phyloP scores from a whole-genome alignment of 1,139 yeast species.

The Magnusiomyces paraingens region DNA sequence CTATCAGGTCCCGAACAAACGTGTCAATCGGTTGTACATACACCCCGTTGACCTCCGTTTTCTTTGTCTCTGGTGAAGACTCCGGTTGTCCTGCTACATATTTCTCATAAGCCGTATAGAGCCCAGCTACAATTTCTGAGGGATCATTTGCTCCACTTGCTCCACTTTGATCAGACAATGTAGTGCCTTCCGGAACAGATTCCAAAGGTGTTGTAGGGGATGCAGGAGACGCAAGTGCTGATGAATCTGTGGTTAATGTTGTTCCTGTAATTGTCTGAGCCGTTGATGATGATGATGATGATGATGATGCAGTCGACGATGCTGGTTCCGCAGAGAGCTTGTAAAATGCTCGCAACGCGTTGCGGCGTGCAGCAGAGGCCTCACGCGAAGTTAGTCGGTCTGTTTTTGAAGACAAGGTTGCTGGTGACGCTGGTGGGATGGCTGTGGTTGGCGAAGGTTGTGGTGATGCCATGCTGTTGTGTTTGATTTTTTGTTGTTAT shows the following conservation, averaged over 20 bases:
- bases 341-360: conserved; percentile 38
- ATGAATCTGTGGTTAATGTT: not conserved
- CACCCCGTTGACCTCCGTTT: conserved; percentile 3
- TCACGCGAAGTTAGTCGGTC: not conserved
- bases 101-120: not conserved
- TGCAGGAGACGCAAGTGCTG: not conserved
- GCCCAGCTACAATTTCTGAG: too few species aligned
- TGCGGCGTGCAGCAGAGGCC: conserved; percentile 28
- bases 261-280: too few species aligned
- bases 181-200: too few species aligned
- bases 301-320: conserved; percentile 4
- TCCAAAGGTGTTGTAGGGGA: too few species aligned
- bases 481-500: too few species aligned
- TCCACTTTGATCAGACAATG: too few species aligned
- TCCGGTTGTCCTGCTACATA: not conserved
- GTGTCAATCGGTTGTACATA: conserved; percentile 18
- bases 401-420: too few species aligned
- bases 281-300: conserved; percentile 6
- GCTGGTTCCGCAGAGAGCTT: conserved; percentile 22
- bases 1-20: conserved; percentile 26
- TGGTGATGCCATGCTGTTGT: too few species aligned
- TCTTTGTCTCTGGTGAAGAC: not conserved
- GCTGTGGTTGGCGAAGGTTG: too few species aligned
- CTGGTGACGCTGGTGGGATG: too few species aligned
- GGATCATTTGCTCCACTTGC: too few species aligned